Conservation (phyloP, 108 stramenopile genomes). For the Stephanodiscus minutulus region DNA sequence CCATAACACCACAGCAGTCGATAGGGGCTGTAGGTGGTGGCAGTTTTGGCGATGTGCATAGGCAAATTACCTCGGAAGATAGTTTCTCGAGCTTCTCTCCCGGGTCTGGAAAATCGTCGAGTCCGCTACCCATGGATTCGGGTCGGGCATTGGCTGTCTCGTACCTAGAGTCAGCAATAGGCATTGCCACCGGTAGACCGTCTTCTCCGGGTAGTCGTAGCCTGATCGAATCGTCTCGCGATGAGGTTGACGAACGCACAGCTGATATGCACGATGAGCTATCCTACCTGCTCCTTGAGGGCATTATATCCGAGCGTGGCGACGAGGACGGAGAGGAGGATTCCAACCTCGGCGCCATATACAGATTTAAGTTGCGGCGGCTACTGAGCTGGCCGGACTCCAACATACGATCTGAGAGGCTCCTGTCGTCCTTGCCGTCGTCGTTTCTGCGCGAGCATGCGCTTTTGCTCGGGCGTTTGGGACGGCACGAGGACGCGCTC, state of each 20-base stretch:
- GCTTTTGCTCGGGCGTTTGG: constrained; percentile 79
- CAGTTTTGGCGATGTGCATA: neutral
- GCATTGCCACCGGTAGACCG: constrained; percentile 75
- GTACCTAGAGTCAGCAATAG: constrained; percentile 84
- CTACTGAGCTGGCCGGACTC: constrained; percentile 79
- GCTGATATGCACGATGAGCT: constrained; percentile 89
- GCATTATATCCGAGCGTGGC: constrained; percentile 83
- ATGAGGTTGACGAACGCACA: constrained; percentile 53
- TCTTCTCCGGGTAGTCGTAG: constrained; percentile 39
- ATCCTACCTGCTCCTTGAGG: constrained; percentile 80
- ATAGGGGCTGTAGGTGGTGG: neutral
- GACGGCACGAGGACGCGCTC: constrained; percentile 85
- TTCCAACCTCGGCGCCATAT: constrained; percentile 67
- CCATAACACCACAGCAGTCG: constrained; percentile 31
- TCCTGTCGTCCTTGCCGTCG: constrained; percentile 71
- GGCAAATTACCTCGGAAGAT: neutral
- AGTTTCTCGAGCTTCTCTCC: constrained; percentile 5
- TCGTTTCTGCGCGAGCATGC: constrained; percentile 85
- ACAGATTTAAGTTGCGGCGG: constrained; percentile 72
- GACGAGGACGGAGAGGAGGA: constrained; percentile 60
- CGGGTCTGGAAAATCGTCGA: constrained; percentile 6
- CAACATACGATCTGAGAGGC: constrained; percentile 71
- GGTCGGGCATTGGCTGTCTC: constrained; percentile 81
- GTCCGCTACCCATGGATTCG: constrained; percentile 68
- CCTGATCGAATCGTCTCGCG: constrained; percentile 3